Base-by-base conservation (phyloP, 495 filamentous ascomycete genomes). In the Collariella sp. region DNA sequence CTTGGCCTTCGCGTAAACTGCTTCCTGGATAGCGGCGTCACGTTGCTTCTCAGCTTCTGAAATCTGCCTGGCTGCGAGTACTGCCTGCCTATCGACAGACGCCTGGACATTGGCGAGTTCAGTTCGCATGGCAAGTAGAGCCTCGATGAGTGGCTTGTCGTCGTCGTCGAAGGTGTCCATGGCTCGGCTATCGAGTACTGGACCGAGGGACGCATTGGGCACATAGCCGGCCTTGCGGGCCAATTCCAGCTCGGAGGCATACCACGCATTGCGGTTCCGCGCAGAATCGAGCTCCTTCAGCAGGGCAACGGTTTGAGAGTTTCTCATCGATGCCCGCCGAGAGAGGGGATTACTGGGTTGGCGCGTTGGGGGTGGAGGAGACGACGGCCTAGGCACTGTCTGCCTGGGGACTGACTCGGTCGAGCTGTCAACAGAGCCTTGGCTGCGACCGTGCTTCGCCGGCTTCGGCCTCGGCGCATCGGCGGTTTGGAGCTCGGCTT, bases 251-350 rank as follows among this genome's bases (percentile, higher is more conserved):
- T 99, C 93, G 2, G 91, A 95, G 7, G 89, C 89, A 70, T 93
- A 96, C 93, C 93, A 99, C 1, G 91, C 90, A 67, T 95, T 97
- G 22, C 85, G 83, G 59, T 83, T 88, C 64, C 86, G 88, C 10
- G 83, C 75, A 4, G 81, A 71, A 62, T 97, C 90, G 5, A 99
- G 77, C 57, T 97, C 94, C 62, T 88, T 86, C 20, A 87, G 72
- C 40, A 93, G 62, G 0, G 79, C 74, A 36, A 85, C 83, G 11
- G 76, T 78, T 52, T 81, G 78, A 2, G 78, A 81, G 46, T 79
- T 81, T 29, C 78, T 63, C 15, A 68, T 70, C 12, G 78, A 80
- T 10, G 74, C 75, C 53, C 70, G 72, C 36, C 76, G 64, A 16
- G 69, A 67, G 13, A 79, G 41, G 18, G 72, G 72, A 62, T 77